Evolutionary conservation across 2,329 filamentous ascomycete genomes (phyloP).

Genomic region (Pyrenochaeta sp.): DNA sequence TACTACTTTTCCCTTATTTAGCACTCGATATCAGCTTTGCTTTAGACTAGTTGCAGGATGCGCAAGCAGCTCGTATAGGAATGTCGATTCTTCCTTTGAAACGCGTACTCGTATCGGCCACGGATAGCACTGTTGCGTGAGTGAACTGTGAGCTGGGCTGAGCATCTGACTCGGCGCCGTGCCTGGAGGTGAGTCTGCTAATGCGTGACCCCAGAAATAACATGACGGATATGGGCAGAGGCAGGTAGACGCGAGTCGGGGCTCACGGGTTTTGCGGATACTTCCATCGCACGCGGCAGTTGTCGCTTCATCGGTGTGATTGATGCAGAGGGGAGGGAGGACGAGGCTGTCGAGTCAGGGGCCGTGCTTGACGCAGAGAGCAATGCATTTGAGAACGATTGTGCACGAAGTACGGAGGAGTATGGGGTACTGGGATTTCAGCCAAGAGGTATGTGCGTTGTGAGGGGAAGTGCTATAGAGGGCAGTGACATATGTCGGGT

Average conservation of each 20-base stretch:
- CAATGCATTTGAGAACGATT: too few species aligned
- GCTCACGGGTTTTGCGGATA: constrained; percentile 5
- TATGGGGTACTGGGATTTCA: not conserved
- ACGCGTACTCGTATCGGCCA: too few species aligned
- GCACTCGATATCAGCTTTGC: not conserved
- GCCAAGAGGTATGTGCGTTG: too few species aligned
- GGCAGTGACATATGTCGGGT: too few species aligned
- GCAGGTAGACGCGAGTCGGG: constrained; percentile 1
- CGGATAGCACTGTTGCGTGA: not conserved
- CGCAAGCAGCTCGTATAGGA: too few species aligned
- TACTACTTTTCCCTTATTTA: constrained; percentile 12
- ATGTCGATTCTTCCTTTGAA: too few species aligned
- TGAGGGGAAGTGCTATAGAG: too few species aligned
- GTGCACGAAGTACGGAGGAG: too few species aligned
- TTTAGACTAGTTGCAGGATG: not conserved
- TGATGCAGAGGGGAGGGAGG: constrained; percentile 5
- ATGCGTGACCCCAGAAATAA: not conserved
- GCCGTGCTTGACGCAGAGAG: not conserved
- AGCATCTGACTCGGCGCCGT: not conserved
- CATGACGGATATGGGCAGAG: not conserved
- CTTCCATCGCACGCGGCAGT: constrained; percentile 9
- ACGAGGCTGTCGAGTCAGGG: constrained; percentile 15
- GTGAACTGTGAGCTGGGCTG: not conserved
- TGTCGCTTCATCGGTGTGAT: constrained; percentile 13
- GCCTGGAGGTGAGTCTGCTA: not conserved